A percentile compares a stretch with the other conserved stretches of the same genome.
Conservation (phyloP, 192 early-diverging fungal genomes). For the Linnemannia exigua region DNA sequence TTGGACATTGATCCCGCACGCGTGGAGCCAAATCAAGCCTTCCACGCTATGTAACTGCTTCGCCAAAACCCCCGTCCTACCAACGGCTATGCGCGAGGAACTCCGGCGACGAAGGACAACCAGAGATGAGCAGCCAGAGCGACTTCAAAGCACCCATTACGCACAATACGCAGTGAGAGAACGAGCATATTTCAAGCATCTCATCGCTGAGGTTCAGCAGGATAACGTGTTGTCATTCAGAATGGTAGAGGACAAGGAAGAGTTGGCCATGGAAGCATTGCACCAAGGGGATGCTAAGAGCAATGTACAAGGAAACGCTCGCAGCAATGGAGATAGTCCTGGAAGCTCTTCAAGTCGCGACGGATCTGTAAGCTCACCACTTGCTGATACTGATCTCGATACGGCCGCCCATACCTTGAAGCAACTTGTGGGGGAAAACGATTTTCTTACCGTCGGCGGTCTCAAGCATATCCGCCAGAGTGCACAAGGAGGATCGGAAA, state of each 20-base stretch:
- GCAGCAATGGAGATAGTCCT: too few species aligned
- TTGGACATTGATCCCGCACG: too few species aligned
- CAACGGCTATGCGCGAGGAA: slow-evolving; percentile 4
- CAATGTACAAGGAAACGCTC: neutral
- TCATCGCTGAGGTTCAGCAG: too few species aligned
- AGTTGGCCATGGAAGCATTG: neutral
- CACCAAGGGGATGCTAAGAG: neutral
- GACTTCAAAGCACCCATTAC: neutral
- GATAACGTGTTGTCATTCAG: neutral
- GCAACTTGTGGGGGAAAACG: too few species aligned
- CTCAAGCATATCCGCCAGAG: too few species aligned
- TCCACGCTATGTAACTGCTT: slow-evolving; percentile 11
- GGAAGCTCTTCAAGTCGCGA: too few species aligned
- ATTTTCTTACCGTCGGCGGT: too few species aligned
- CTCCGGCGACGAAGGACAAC: neutral
- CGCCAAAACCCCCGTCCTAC: slow-evolving; percentile 17
- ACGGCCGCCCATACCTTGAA: too few species aligned
- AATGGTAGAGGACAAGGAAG: neutral
- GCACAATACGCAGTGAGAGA: neutral
- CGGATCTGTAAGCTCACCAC: too few species aligned
- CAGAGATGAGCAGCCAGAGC: neutral
- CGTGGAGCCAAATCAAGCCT: neutral
- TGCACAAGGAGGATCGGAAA: too few species aligned
- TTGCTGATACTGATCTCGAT: too few species aligned
- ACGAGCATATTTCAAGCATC: neutral